Conservation (phyloP, 1,139 yeast species). For the Zygoascus sp. region DNA sequence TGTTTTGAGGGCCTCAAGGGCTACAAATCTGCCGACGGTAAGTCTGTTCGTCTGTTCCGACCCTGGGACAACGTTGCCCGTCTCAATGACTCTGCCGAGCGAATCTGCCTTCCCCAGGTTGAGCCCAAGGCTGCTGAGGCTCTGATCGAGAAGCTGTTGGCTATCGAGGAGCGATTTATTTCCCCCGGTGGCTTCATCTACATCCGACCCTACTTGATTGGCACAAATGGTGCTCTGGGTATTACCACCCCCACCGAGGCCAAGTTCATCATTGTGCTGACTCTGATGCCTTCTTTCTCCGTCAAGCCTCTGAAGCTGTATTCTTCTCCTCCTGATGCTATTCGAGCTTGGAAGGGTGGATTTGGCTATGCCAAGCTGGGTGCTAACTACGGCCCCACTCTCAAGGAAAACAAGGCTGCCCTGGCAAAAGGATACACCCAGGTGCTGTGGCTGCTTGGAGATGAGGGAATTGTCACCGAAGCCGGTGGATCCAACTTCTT, state of each 20-base stretch:
- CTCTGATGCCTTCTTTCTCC: conserved; percentile 33
- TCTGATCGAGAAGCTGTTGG: conserved; percentile 37
- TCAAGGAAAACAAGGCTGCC: conserved; percentile 39
- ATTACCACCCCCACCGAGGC: conserved; percentile 39
- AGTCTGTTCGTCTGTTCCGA: conserved; percentile 39
- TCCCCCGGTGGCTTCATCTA: conserved; percentile 33
- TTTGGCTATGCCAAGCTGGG: conserved; percentile 45
- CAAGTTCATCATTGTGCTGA: conserved; percentile 39
- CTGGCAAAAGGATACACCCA: conserved; percentile 40
- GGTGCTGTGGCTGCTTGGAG: conserved; percentile 45
- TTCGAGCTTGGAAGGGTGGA: conserved; percentile 48
- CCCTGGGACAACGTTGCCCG: conserved; percentile 42
- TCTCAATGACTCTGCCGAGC: conserved; percentile 39
- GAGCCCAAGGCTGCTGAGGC: conserved; percentile 40
- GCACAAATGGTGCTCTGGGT: conserved; percentile 38
- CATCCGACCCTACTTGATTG: conserved; percentile 34
- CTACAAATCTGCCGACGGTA: conserved; percentile 31
- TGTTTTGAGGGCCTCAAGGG: conserved; percentile 38
- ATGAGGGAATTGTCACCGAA: conserved; percentile 40
- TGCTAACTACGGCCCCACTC: conserved; percentile 46
- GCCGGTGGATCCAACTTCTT: conserved; percentile 47
- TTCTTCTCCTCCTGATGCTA: conserved; percentile 35
- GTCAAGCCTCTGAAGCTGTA: conserved; percentile 38
- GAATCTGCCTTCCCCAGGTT: conserved; percentile 41
- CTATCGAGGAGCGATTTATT: conserved; percentile 35